Evolutionary conservation across 78 protist species (phyloP), one percentile per base, ranked within the genome.

Genomic region (Cavenderia fasciculata): DNA sequence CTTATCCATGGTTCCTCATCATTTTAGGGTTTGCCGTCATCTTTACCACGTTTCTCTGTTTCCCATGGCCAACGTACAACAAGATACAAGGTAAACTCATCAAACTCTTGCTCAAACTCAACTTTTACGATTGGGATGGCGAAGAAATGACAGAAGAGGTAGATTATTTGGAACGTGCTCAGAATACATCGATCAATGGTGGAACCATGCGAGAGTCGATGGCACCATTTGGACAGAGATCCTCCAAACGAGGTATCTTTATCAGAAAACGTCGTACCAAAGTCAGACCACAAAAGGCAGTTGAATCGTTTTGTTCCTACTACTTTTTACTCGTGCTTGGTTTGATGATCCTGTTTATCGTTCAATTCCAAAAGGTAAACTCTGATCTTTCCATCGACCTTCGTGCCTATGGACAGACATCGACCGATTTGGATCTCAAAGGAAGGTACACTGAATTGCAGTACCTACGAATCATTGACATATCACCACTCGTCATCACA

Each of bases 121-220:
- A 82, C 25, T 82, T 82, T 18, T 82, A 82, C 41, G 78, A 69
- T 68, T 68, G 76, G 90, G 78, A 65, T 57, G 90, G 78, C 2
- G 90, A 82, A n/a, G 77, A 52, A 5, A 65, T 57, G 65, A 68
- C 59, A 0, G 78, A 52, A 6, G 78, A 68, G 14, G 47, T 62
- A 0, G 90, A 82, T 1, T 82, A 82, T 21, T 18, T 43, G 0
- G 90, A 82, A 47, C 6, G 38, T 19, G 27, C 71, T 10, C 70
- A 10, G 6, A 8, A 46, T 4, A 10, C 66, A n/a, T 44, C 44
- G n/a, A 74, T 74, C 47, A 74, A 74, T 40, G 34, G 43, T 25
- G n/a, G n/a, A n/a, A 47, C 52, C 10, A 10, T 47, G 25, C 52
- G 52, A 16, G 12, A 12, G 25, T 47, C 52, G 2, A 7, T 54